Evolutionary conservation across 495 filamentous ascomycete genomes (phyloP).

Genomic region (Pyrenula aspistea): DNA sequence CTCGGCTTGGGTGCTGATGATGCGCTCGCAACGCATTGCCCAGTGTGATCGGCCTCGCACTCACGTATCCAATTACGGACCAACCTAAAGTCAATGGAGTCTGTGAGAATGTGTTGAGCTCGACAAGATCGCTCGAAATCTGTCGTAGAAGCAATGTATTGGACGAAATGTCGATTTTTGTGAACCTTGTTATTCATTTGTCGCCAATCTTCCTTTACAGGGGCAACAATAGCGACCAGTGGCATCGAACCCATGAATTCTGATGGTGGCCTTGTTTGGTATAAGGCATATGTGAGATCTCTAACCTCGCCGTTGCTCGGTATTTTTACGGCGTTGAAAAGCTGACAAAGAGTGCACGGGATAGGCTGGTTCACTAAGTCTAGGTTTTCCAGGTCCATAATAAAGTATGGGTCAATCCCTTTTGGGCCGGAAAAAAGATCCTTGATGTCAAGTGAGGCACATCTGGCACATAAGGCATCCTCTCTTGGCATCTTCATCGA

Average conservation of each 20-base stretch:
- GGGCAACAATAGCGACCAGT: too few relatives aligned
- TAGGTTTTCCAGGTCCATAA: not conserved
- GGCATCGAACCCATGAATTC: too few relatives aligned
- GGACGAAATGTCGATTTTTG: too few relatives aligned
- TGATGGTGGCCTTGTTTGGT: too few relatives aligned
- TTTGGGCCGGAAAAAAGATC: not conserved
- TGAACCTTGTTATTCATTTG: too few relatives aligned
- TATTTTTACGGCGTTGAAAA: not conserved
- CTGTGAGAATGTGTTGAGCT: not conserved
- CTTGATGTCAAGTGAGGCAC: not conserved
- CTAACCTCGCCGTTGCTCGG: too few relatives aligned
- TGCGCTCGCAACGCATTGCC: not conserved
- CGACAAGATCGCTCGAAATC: not conserved
- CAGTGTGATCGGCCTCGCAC: not conserved
- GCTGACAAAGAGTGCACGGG: not conserved
- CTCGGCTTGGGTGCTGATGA: not conserved
- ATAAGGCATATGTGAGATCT: too few relatives aligned
- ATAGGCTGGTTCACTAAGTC: not conserved
- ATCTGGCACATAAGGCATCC: not conserved
- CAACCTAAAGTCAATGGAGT: not conserved
- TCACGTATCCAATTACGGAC: not conserved
- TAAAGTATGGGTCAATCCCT: not conserved
- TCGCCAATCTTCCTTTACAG: too few relatives aligned
- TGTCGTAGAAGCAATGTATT: not conserved
- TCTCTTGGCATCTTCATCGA: not conserved